These are phyloP conservation scores for Nepenthes gracilis DNA, from an alignment of 148 eudicot genomes.

Conservation along the genomic window DNA sequence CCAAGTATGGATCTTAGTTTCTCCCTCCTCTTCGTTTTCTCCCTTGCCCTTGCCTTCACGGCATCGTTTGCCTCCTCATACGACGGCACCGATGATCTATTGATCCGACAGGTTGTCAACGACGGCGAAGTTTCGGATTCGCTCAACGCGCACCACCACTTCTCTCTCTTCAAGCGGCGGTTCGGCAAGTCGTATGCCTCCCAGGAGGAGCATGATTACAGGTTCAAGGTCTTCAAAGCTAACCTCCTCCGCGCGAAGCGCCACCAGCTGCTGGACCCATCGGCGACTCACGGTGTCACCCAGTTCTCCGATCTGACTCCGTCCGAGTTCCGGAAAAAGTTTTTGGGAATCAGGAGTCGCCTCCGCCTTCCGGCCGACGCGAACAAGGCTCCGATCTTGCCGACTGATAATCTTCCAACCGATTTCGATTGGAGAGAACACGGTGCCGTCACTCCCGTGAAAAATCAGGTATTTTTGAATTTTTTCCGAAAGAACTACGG, in stretches of 20 bases:
- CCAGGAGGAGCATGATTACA: slow-evolving; percentile 46
- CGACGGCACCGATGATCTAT: slow-evolving; percentile 11
- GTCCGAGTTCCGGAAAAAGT: slow-evolving; percentile 30
- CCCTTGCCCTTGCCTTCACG: slow-evolving; percentile 18
- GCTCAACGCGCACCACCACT: slow-evolving; percentile 33
- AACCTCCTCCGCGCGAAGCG: slow-evolving; percentile 43
- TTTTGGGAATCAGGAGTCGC: slow-evolving; percentile 25
- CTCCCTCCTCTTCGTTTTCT: slow-evolving; percentile 25
- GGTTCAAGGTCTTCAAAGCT: slow-evolving; percentile 43
- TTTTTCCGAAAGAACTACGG: not conserved
- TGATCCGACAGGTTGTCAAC: slow-evolving; percentile 38
- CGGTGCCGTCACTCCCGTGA: slow-evolving; percentile 52
- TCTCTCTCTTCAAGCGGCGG: slow-evolving; percentile 38
- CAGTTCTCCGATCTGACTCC: slow-evolving; percentile 48
- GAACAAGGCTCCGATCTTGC: slow-evolving; percentile 34
- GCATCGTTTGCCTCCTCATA: slow-evolving; percentile 4
- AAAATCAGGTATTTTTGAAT: slow-evolving; percentile 34
- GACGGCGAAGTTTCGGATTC: not conserved
- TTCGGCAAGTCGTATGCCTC: slow-evolving; percentile 37
- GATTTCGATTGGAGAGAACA: slow-evolving; percentile 55
- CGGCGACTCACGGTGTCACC: slow-evolving; percentile 56
- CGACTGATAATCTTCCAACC: slow-evolving; percentile 31
- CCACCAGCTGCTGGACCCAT: slow-evolving; percentile 46
- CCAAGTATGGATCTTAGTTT: slow-evolving; percentile 14
- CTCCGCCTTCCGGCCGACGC: slow-evolving; percentile 42